Evolutionary conservation across 2,329 filamentous ascomycete species (phyloP).

Genomic region (Monilinia polystroma): DNA sequence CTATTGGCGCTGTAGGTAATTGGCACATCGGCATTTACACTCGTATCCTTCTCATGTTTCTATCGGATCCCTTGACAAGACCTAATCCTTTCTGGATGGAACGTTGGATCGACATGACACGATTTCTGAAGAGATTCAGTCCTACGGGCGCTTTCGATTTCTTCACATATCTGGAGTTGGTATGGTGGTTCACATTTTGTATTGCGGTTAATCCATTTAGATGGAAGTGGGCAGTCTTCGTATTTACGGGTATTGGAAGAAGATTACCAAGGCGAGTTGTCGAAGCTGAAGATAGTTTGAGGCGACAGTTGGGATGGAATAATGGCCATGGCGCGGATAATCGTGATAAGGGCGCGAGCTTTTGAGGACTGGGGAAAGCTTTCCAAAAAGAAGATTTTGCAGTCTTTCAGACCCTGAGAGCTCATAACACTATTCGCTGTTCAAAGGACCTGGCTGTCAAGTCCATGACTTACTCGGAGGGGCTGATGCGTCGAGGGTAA

Average conservation of each 20-base stretch:
- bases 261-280: constrained; percentile 66
- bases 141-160: constrained; percentile 82
- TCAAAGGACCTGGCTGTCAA: no score
- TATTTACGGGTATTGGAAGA: constrained; percentile 72
- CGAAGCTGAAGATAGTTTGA: constrained; percentile 52
- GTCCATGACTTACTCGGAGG: not conserved
- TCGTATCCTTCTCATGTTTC: constrained; percentile 80
- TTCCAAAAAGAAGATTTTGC: no score
- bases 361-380: not conserved
- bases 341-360: constrained; percentile 13
- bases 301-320: constrained; percentile 5
- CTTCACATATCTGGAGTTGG: constrained; percentile 80
- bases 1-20: constrained; percentile 79
- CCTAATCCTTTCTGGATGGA: constrained; percentile 75
- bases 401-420: no score
- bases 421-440: no score
- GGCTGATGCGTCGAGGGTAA: not conserved
- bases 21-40: constrained; percentile 92
- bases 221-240: constrained; percentile 87
- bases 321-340: not conserved
- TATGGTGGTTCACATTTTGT: constrained; percentile 84
- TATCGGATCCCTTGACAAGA: constrained; percentile 73
- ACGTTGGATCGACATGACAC: constrained; percentile 83
- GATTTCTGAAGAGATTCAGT: constrained; percentile 64
- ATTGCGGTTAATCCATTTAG: constrained; percentile 79